Base-by-base conservation (phyloP, 176 grass and related monocot genomes). In the Zea luxurians region DNA sequence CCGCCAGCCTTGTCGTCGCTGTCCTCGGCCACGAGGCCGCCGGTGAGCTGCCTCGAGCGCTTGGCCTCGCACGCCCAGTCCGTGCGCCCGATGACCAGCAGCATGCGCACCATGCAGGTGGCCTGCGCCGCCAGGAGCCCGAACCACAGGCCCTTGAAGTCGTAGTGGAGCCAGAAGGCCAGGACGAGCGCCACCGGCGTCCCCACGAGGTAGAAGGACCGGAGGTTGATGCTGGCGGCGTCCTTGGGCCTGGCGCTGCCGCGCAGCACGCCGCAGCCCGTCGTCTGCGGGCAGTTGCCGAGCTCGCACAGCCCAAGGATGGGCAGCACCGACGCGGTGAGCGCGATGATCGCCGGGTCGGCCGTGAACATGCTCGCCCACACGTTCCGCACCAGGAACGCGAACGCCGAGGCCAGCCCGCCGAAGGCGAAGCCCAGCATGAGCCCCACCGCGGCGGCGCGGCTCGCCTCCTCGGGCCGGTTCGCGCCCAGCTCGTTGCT, bases 241-340 rank as follows among this genome's bases (percentile, higher is more conserved):
- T 90, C 90, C 80, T 88, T 92, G 59, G 93, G 93, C 58, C 90
- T 27, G 16, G 93, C 93, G 81, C 93, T 96, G 44, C 93, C 93
- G 54, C 93, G 90, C 27, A 96, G 78, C 42, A 96, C 93, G 2
- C 93, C 93, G 54, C 93, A 96, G 5, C 93, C 93, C 0, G 93
- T 92, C 3, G 93, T 96, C 82, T 96, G 93, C 47, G 93, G 93
- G 82, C 93, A 96, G 89, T 96, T 96, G 8, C 93, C 90, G 3
- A 96, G 86, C 79, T 96, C 93, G 46, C 93, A 97, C 10, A 88
- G 65, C 0, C 93, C 93, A 4, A 97, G 90, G 48, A 97, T 77
- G 5, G 93, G 93, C 17, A 97, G 83, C 62, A 90, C 93, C 3
- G 93, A 64, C 61, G 90, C 93, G 0, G 93, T 97, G 44, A 97